Base-by-base conservation (phyloP, 2,329 filamentous ascomycete species). In the Diaporthe aspalathi region DNA sequence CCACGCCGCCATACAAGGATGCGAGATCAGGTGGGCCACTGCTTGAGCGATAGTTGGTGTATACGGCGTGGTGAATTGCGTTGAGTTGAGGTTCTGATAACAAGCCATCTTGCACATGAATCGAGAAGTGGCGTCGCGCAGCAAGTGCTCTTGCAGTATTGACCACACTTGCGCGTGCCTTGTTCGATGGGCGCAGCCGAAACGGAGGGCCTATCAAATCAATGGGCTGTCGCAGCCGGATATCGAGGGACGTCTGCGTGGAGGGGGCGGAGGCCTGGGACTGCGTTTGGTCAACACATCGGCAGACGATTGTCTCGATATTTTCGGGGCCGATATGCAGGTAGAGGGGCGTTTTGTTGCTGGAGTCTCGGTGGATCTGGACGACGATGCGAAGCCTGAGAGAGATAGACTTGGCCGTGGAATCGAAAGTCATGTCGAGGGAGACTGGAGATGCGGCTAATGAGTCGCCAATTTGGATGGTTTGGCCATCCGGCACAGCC, bases 281-380 rank as follows among this genome's bases (percentile, higher is more conserved):
- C n/a, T 11, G 60, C 1, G n/a, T 5, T 22, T 35, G 60, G 11
- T 24, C 9, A 27, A 14, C 1, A 6, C 4, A 4, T 50, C 9
- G 45, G 45, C n/a, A 65, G 2, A 16, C n/a, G 24, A 65, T 22
- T 6, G n/a, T 20, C 45, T 50, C 14, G 29, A 65, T 38, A 24
- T 65, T 45, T 1, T 50, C 60, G 3, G 60, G n/a, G 14, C 43
- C 27, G 16, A 65, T 38, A 1, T 65, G 45, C 5, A 65, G 14
- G n/a, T 65, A 65, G 11, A 65, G 29, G 4, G 60, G 60, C 1
- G 60, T 65, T 24, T 65, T 32, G 4, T 65, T 65, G 45, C 29
- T 65, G 6, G 60, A 65, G 29, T 65, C 60, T 16, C 60, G 43
- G 29, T 65, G 60, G 14, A 65, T 17, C 60, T 65, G 60, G n/a